A percentile compares a stretch with the other conserved stretches of the same genome.
Conservation (phyloP, 768 basidiomycete genomes). For the Panaeolus papilionaceus region DNA sequence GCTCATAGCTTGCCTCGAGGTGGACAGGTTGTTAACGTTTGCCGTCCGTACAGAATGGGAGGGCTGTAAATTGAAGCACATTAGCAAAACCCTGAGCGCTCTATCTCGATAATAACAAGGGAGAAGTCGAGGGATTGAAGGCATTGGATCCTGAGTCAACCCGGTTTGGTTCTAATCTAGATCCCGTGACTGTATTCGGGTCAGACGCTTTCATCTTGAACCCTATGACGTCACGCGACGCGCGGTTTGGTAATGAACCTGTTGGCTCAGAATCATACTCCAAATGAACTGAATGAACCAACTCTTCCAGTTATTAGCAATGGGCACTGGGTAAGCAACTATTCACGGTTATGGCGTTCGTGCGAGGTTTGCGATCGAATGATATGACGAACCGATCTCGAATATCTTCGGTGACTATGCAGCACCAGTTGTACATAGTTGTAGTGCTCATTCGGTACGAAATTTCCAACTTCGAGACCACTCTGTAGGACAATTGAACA, state of each 20-base stretch:
- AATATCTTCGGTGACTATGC: background rate
- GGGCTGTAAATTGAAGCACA: background rate
- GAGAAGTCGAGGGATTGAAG: background rate
- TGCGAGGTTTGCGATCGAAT: background rate
- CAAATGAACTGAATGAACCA: background rate
- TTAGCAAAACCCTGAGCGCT: background rate
- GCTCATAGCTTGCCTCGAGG: background rate
- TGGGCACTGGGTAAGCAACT: background rate
- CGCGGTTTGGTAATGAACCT: background rate
- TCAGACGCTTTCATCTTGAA: background rate
- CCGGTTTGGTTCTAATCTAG: background rate
- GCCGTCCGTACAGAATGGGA: background rate
- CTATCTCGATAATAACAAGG: background rate
- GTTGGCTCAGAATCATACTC: background rate
- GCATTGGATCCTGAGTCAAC: background rate
- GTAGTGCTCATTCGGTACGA: background rate
- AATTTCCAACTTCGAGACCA: too few relatives aligned
- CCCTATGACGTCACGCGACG: background rate
- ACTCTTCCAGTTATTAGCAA: background rate
- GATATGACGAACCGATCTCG: background rate
- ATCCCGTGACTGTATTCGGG: background rate
- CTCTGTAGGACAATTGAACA: too few relatives aligned
- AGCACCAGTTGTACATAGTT: background rate
- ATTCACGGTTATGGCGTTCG: background rate
- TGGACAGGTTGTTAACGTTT: background rate